Conservation (phyloP, 2,329 filamentous ascomycete species). For the Metarhizium robertsii region DNA sequence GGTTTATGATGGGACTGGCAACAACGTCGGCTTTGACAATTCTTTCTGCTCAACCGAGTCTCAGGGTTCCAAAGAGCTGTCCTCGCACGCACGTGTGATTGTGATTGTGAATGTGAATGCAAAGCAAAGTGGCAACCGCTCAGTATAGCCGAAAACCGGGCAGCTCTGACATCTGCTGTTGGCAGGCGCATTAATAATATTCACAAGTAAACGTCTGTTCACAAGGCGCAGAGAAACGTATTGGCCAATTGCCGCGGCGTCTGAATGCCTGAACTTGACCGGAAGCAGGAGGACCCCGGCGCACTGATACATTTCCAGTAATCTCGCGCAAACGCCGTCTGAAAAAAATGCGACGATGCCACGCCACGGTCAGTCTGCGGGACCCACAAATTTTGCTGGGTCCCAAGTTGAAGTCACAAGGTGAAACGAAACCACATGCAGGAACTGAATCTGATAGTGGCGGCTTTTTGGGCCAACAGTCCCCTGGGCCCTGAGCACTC, state of each 20-base stretch:
- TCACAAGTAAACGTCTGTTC: neutral
- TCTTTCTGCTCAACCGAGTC: neutral
- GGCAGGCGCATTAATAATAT: neutral
- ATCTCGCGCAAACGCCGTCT: neutral
- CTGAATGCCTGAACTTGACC: neutral
- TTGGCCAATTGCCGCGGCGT: neutral
- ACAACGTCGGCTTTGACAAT: neutral
- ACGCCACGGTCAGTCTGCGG: neutral
- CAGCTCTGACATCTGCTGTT: neutral
- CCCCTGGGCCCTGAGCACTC: too few species aligned
- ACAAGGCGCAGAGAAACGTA: neutral
- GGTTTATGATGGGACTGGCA: too few species aligned
- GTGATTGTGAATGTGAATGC: neutral
- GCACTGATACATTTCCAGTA: neutral
- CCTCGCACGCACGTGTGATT: neutral
- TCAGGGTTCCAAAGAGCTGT: neutral
- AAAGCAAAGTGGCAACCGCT: neutral
- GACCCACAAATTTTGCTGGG: neutral
- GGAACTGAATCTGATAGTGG: neutral
- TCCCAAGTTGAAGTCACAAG: neutral
- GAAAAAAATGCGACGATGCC: neutral
- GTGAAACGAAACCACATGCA: too few species aligned
- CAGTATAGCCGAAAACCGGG: neutral
- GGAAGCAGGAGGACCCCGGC: neutral
- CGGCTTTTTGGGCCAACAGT: too few species aligned